These are phyloP conservation scores for Ogataea zsoltii DNA, from an alignment of 805 yeast genomes.

Conservation along the genomic window DNA sequence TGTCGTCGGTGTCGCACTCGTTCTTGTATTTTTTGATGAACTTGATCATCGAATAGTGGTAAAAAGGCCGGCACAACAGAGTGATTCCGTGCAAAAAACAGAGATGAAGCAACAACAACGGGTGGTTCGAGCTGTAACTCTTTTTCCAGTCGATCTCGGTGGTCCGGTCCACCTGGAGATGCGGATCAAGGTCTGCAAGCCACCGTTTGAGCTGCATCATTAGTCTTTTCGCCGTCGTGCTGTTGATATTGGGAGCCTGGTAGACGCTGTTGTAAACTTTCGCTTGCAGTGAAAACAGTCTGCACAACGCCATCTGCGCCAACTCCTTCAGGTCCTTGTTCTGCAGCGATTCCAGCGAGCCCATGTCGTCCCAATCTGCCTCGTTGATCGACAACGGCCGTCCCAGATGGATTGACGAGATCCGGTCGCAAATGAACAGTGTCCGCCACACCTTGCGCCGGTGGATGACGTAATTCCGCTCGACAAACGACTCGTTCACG, in stretches of 20 bases:
- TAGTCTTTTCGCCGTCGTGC: conserved; percentile 34
- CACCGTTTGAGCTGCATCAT: conserved; percentile 39
- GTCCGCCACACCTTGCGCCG: conserved; percentile 33
- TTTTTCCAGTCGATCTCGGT: conserved; percentile 19
- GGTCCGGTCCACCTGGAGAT: conserved; percentile 30
- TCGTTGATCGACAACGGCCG: conserved; percentile 39
- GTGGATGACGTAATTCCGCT: conserved; percentile 28
- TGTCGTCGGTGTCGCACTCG: conserved; percentile 1
- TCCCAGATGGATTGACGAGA: conserved; percentile 38
- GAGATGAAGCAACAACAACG: conserved; percentile 36
- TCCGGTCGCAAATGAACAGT: conserved; percentile 16
- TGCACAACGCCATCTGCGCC: conserved; percentile 33
- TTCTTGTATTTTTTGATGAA: conserved; percentile 19
- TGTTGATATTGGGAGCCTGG: conserved; percentile 33
- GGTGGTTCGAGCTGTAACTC: conserved; percentile 21
- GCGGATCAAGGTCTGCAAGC: conserved; percentile 36
- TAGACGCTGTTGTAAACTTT: conserved; percentile 36
- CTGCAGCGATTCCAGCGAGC: conserved; percentile 10
- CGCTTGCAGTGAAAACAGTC: conserved; percentile 33
- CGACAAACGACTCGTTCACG: conserved; percentile 40
- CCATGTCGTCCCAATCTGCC: conserved; percentile 41
- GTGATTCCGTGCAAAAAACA: conserved; percentile 39
- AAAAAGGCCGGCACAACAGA: conserved; percentile 43
- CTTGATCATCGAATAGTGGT: conserved; percentile 33
- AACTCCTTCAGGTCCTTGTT: conserved; percentile 26